These are phyloP conservation scores for Microbotryum lychnidis-dioicae DNA, from an alignment of 1,284 basidiomycete genomes.

Conservation along the genomic window DNA sequence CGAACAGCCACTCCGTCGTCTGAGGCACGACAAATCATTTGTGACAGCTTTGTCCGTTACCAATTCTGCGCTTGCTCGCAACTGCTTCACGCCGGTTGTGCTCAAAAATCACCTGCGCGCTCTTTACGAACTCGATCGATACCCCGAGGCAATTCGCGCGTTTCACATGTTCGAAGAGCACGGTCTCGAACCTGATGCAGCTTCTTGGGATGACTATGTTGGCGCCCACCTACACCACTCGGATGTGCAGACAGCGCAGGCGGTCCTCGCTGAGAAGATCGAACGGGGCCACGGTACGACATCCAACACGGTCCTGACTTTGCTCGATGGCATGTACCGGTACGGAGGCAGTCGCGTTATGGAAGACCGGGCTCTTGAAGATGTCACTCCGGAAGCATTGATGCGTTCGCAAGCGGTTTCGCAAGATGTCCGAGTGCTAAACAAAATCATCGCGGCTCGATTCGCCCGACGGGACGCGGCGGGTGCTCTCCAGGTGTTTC, in stretches of 20 bases:
- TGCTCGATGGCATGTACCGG: conserved; percentile 26
- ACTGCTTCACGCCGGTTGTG: no score
- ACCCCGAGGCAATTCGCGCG: conserved; percentile 7
- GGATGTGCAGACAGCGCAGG: conserved; percentile 21
- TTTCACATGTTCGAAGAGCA: conserved; percentile 8
- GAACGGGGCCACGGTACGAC: conserved; percentile 16
- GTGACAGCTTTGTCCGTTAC: no score
- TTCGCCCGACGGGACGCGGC: conserved; percentile 4
- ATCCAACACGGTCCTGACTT: conserved; percentile 9
- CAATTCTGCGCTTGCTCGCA: no score
- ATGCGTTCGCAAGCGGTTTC: background rate
- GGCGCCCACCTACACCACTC: conserved; percentile 17
- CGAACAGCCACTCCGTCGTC: no score
- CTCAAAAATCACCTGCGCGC: conserved; percentile 4
- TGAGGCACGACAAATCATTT: no score
- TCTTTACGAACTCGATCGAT: conserved; percentile 12
- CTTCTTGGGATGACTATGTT: conserved; percentile 24
- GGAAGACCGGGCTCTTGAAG: conserved; percentile 22
- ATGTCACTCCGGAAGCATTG: conserved; percentile 2
- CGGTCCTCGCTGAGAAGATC: conserved; percentile 16
- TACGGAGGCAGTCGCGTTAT: conserved; percentile 25
- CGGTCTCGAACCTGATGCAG: background rate
- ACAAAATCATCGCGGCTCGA: conserved; percentile 20
- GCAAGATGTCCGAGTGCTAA: conserved; percentile 21
- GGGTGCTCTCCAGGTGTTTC: conserved; percentile 17